Conservation (phyloP, 306 rosid genomes). For the Purshia tridentata region DNA sequence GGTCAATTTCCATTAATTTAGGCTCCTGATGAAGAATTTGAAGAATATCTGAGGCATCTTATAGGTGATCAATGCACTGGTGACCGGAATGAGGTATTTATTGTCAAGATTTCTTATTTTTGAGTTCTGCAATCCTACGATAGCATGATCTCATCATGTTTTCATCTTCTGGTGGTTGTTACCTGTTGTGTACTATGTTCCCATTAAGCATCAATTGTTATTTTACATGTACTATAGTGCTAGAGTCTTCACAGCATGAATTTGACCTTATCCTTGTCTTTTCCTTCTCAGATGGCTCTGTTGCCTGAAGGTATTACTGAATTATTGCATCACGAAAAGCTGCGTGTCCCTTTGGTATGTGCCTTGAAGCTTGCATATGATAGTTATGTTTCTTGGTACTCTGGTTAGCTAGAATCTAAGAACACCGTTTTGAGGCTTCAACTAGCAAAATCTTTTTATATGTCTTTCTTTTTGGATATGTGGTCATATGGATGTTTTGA, state of each 20-base stretch:
- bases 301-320: conserved; percentile 96
- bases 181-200: not conserved
- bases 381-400: conserved; percentile 10
- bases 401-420: conserved; percentile 21
- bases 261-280: conserved; percentile 31
- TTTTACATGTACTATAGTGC: not conserved
- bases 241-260: conserved; percentile 10
- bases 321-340: conserved; percentile 74
- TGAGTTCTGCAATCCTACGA: not conserved
- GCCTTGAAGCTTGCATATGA: conserved; percentile 23
- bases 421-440: conserved; percentile 7
- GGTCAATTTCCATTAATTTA: conserved; percentile 33
- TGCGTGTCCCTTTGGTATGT: conserved; percentile 84
- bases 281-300: conserved; percentile 86
- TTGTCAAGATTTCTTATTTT: conserved; percentile 2
- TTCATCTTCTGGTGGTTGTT: not conserved
- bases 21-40: conserved; percentile 99
- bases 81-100: conserved; percentile 77
- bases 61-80: conserved; percentile 76
- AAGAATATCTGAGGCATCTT: conserved; percentile 84
- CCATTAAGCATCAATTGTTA: not conserved
- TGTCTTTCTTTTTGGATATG: conserved; percentile 17
- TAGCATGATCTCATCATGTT: not conserved
- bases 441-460: not conserved
- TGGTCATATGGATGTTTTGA: not conserved